A percentile compares a stretch with the other conserved stretches of the same genome.
Evolutionary conservation across 805 yeast species (phyloP).

Genomic region (Hanseniaspora guilliermondii): DNA sequence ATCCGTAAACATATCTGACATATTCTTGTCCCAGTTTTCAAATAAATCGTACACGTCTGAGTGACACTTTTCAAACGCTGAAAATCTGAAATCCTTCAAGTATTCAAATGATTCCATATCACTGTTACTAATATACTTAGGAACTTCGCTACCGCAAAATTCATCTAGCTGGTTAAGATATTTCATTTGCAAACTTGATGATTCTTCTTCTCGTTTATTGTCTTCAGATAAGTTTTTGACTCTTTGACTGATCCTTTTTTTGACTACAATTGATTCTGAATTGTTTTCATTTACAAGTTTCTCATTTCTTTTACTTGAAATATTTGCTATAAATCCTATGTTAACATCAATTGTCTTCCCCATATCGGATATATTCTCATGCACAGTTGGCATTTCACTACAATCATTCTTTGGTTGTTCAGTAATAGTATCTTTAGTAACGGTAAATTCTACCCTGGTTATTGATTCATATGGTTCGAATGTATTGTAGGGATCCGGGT

Average conservation of each 20-base stretch:
- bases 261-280: not conserved
- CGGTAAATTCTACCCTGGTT: not conserved
- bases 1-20: slow-evolving; percentile 23
- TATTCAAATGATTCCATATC: slow-evolving; percentile 1
- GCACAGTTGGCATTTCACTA: too few species aligned
- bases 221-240: slow-evolving; percentile 6
- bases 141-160: not conserved
- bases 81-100: not conserved
- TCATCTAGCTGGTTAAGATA: not conserved
- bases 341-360: not conserved
- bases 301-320: not conserved
- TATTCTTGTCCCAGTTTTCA: slow-evolving; percentile 28
- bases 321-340: not conserved
- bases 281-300: not conserved
- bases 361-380: not conserved
- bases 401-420: not conserved
- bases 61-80: slow-evolving; percentile 12
- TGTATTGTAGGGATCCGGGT: slow-evolving; percentile 7
- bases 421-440: not conserved
- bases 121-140: not conserved
- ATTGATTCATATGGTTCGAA: slow-evolving; percentile 3
- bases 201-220: not conserved
- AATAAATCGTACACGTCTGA: slow-evolving; percentile 28
- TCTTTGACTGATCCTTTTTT: slow-evolving; percentile 5
- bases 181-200: not conserved